These are phyloP conservation scores for Carallia pectinifolia DNA, from an alignment of 345 rosid genomes.

Conservation along the genomic window DNA sequence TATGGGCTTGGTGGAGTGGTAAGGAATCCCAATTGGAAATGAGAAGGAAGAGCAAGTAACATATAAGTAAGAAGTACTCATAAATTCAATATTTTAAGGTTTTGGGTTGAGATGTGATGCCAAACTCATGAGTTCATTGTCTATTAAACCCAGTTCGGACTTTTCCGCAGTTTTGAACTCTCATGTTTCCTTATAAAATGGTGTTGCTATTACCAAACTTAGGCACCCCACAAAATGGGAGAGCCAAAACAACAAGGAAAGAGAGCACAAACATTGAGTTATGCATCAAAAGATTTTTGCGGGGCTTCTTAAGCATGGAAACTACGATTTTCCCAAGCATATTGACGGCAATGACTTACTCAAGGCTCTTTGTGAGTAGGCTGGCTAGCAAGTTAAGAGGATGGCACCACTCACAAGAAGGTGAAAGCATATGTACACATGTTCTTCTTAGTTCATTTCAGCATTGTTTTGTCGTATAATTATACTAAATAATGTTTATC, in stretches of 20 bases:
- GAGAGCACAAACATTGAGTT: constrained; percentile 38
- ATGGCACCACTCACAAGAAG: constrained; percentile 44
- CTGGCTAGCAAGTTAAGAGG: constrained; percentile 52
- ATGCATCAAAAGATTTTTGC: constrained; percentile 43
- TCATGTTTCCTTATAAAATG: not conserved
- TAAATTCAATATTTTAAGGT: too few species aligned
- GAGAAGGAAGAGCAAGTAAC: too few species aligned
- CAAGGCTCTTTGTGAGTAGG: constrained; percentile 45
- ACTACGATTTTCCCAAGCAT: constrained; percentile 40
- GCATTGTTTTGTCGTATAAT: not conserved
- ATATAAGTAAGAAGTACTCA: too few species aligned
- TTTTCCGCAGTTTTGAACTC: too few species aligned
- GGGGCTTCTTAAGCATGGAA: constrained; percentile 43
- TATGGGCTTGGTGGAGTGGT: too few species aligned
- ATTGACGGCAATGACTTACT: constrained; percentile 42
- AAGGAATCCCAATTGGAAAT: too few species aligned
- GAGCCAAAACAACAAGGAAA: constrained; percentile 36
- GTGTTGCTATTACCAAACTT: constrained; percentile 16
- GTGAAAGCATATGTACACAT: not conserved
- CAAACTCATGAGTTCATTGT: too few species aligned
- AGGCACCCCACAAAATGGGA: constrained; percentile 39
- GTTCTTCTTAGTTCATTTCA: not conserved
- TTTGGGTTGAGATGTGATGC: too few species aligned
- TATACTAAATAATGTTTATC: not conserved
- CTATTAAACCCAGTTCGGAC: too few species aligned